Percentiles rank a stretch among this genome's conserved stretches.
phyloP scores from a whole-genome alignment of 2,329 filamentous ascomycete species.

The Trichoderma sp. region DNA sequence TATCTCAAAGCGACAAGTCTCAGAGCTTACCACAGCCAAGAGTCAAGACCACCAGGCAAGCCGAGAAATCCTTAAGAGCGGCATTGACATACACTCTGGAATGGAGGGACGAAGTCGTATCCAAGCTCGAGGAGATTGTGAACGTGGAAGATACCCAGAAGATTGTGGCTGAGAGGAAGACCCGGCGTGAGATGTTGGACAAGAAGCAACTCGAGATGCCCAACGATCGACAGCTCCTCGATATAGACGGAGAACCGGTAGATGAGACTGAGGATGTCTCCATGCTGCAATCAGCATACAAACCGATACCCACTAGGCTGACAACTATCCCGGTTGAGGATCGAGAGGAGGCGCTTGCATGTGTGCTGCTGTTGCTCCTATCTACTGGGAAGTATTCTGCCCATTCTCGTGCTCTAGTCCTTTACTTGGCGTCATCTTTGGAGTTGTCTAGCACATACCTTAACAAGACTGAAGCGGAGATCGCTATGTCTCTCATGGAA shows the following conservation, averaged over 20 bases:
- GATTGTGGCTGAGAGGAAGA: conserved; percentile 47
- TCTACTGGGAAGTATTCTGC: conserved; percentile 73
- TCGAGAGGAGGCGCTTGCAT: conserved; percentile 64
- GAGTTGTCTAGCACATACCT: conserved; percentile 61
- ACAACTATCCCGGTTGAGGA: conserved; percentile 57
- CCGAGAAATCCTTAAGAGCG: conserved; percentile 43
- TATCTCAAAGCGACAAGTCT: background rate
- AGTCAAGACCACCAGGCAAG: conserved; percentile 28
- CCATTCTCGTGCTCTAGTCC: conserved; percentile 66
- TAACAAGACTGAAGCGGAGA: conserved; percentile 68
- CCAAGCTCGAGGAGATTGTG: conserved; percentile 66
- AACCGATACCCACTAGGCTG: conserved; percentile 53
- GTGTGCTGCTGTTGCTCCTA: conserved; percentile 67
- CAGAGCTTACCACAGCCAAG: background rate
- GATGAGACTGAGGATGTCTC: conserved; percentile 41
- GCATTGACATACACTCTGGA: conserved; percentile 69
- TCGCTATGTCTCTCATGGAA: conserved; percentile 72
- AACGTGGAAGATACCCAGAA: conserved; percentile 49
- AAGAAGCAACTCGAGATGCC: conserved; percentile 37
- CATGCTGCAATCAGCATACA: conserved; percentile 51
- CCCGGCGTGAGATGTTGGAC: conserved; percentile 44
- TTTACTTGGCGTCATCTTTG: conserved; percentile 67
- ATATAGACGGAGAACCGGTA: conserved; percentile 37
- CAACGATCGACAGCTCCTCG: conserved; percentile 41
- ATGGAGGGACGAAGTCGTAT: conserved; percentile 73